Evolutionary conservation across 805 yeast species (phyloP).

Genomic region (Metahyphopichia silvanorum): DNA sequence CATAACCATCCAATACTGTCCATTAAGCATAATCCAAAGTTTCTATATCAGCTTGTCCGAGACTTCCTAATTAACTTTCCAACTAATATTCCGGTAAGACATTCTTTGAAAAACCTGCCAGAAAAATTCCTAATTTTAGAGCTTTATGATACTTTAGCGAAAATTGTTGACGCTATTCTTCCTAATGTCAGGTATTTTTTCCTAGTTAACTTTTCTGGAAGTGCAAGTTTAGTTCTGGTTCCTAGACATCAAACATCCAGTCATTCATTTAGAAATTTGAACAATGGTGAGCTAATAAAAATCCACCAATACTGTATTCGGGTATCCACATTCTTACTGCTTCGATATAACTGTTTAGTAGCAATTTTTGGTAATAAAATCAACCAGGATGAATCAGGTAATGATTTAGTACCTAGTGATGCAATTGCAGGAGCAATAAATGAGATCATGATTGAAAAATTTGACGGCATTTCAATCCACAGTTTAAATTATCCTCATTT

Average conservation of each 20-base stretch:
- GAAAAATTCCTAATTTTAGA: too few species aligned
- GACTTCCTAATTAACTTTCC: too few species aligned
- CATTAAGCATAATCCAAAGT: too few species aligned
- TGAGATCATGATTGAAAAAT: slow-evolving; percentile 19
- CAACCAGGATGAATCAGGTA: slow-evolving; percentile 6
- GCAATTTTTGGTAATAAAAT: slow-evolving; percentile 13
- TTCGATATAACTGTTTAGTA: slow-evolving; percentile 14
- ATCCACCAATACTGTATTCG: slow-evolving; percentile 15
- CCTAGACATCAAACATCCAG: too few species aligned
- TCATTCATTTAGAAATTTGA: neutral
- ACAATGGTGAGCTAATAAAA: slow-evolving; percentile 1
- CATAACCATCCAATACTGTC: too few species aligned
- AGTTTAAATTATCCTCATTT: slow-evolving; percentile 17
- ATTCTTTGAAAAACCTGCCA: too few species aligned
- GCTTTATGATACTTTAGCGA: slow-evolving; percentile 12
- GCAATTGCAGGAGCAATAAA: slow-evolving; percentile 8
- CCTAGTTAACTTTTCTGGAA: too few species aligned
- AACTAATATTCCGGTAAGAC: too few species aligned
- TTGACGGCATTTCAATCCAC: slow-evolving; percentile 9
- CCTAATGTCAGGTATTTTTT: too few species aligned
- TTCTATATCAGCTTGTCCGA: too few species aligned
- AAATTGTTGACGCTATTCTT: slow-evolving; percentile 16
- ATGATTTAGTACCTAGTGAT: slow-evolving; percentile 5
- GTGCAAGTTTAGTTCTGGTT: too few species aligned
- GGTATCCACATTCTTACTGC: slow-evolving; percentile 16